A percentile compares a stretch with the other conserved stretches of the same genome.
These are phyloP conservation scores for Celoporthe dispersa DNA, from an alignment of 2,329 filamentous ascomycete species.

Conservation along the genomic window DNA sequence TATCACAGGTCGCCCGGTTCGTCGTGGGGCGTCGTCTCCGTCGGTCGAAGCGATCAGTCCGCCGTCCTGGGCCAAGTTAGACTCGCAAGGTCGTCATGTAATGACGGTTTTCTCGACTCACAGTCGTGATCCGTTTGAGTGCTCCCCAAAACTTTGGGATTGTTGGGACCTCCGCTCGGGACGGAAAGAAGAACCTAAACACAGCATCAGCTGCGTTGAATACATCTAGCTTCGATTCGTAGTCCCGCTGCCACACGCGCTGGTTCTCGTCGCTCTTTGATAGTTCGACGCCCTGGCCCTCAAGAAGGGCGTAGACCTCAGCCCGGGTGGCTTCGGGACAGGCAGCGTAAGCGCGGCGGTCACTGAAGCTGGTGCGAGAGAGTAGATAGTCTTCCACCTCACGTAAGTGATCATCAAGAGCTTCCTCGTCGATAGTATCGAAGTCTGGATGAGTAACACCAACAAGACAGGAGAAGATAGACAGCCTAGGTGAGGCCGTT, in stretches of 20 bases:
- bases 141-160: not conserved
- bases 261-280: not conserved
- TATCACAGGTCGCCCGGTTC: not conserved
- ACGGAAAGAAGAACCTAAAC: not conserved
- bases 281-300: not conserved
- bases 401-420: not conserved
- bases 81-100: not conserved
- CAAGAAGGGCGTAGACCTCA: not conserved
- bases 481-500: not conserved
- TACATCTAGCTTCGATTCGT: not conserved
- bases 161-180: not conserved
- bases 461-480: not conserved
- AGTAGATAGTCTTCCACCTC: not conserved
- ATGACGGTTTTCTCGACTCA: not conserved
- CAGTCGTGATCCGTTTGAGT: not conserved
- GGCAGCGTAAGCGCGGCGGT: not conserved
- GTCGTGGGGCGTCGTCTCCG: not conserved
- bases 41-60: not conserved
- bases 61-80: not conserved
- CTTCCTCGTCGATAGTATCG: not conserved
- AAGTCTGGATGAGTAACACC: not conserved
- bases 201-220: constrained; percentile 25
- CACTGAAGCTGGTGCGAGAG: not conserved
- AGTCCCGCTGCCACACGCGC: not conserved
- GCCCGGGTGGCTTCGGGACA: not conserved